Evolutionary conservation across 2,329 filamentous ascomycete species (phyloP).

Genomic region (Fusarium mexicanum): DNA sequence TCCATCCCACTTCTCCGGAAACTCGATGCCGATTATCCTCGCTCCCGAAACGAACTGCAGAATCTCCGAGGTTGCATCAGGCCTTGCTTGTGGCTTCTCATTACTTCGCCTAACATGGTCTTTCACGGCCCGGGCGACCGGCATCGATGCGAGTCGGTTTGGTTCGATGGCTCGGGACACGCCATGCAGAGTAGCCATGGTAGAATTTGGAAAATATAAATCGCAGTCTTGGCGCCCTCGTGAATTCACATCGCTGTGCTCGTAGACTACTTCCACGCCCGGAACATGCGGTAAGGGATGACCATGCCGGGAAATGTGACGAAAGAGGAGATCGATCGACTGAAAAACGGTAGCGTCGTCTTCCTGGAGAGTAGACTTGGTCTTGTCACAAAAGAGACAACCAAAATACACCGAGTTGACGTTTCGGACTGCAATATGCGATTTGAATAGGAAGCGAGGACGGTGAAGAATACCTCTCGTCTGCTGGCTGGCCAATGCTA

Average conservation of each 20-base stretch:
- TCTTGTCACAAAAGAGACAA: background rate
- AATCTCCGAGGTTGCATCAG: background rate
- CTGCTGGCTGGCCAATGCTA: background rate
- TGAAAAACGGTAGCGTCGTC: background rate
- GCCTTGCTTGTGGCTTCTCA: background rate
- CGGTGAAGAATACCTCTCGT: background rate
- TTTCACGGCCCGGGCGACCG: background rate
- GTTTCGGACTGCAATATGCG: background rate
- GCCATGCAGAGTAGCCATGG: background rate
- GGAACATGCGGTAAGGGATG: background rate
- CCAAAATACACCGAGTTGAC: background rate
- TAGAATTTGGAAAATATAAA: background rate
- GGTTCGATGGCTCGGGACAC: background rate
- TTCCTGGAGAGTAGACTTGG: background rate
- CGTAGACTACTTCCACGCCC: background rate
- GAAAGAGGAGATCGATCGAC: background rate
- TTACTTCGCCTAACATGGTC: background rate
- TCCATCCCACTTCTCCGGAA: background rate
- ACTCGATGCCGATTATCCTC: background rate
- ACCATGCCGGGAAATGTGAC: background rate
- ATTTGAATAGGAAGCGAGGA: background rate
- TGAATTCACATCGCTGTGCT: background rate
- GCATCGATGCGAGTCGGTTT: background rate
- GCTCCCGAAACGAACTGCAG: background rate
- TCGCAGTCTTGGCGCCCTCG: background rate